Conservation (phyloP, 2,329 filamentous ascomycete species). For the Simplicillium aogashimaense region DNA sequence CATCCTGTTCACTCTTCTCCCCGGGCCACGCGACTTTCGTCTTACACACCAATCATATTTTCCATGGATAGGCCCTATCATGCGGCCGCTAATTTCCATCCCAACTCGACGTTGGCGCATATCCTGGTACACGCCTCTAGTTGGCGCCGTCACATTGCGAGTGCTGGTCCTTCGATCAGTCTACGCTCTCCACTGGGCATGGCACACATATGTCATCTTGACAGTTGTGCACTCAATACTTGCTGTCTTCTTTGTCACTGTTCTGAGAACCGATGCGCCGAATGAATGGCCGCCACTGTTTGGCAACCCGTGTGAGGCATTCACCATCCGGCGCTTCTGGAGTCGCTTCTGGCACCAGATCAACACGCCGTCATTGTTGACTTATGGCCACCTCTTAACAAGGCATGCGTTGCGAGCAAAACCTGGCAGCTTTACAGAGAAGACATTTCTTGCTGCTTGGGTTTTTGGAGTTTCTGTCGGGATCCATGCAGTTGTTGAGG, state of each 20-base stretch:
- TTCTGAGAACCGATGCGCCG: constrained; percentile 10
- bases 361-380: constrained; percentile 1
- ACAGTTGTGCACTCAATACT: constrained; percentile 6
- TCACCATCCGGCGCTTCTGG: constrained; percentile 13
- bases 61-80: no score
- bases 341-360: constrained; percentile 13
- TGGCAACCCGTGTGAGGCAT: constrained; percentile 8
- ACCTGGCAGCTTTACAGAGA: no score
- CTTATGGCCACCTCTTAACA: not conserved
- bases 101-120: no score
- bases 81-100: no score
- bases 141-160: no score
- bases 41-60: no score
- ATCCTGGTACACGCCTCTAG: no score
- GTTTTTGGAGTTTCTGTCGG: constrained; percentile 3
- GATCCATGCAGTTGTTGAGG: constrained; percentile 1
- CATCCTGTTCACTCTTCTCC: no score
- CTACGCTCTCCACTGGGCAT: constrained; percentile 8
- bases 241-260: constrained; percentile 9
- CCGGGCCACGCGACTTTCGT: no score
- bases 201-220: constrained; percentile 7
- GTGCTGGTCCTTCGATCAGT: not conserved
- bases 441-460: constrained; percentile 3
- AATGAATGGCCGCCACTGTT: constrained; percentile 13
- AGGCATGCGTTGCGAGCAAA: no score